phyloP scores from a whole-genome alignment of 345 rosid genomes.

The Pelargonium nanum region DNA sequence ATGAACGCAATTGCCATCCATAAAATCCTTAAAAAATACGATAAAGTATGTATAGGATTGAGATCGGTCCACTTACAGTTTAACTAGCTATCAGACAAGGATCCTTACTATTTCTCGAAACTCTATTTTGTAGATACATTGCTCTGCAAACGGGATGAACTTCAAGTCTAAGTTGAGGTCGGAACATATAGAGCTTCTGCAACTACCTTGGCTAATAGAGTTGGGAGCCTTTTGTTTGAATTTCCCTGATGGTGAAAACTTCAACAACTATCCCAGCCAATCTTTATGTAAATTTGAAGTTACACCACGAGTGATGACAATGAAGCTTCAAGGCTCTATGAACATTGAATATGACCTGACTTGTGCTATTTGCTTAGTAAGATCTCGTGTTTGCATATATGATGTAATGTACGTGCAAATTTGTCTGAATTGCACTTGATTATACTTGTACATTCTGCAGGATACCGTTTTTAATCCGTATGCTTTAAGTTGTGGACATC shows the following conservation, averaged over 20 bases:
- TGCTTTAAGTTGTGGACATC: conserved; percentile 83
- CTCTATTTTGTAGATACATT: conserved; percentile 48
- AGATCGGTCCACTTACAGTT: neutral
- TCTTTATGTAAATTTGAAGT: conserved; percentile 51
- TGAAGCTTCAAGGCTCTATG: conserved; percentile 50
- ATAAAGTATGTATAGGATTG: conserved; percentile 43
- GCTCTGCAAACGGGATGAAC: conserved; percentile 67
- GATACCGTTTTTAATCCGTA: conserved; percentile 78
- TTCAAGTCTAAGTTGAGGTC: conserved; percentile 77
- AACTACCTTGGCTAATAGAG: conserved; percentile 91
- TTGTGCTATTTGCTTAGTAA: conserved; percentile 71
- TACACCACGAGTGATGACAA: conserved; percentile 40
- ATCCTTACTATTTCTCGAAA: neutral
- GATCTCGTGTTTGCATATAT: neutral
- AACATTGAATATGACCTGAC: conserved; percentile 63
- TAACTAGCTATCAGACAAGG: neutral
- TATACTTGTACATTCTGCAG: conserved; percentile 35
- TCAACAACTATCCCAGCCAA: conserved; percentile 32
- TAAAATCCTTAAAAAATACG: conserved; percentile 90
- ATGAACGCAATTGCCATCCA: conserved; percentile 86
- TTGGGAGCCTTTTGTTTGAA: conserved; percentile 83
- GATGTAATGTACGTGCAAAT: neutral
- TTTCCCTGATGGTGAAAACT: conserved; percentile 35
- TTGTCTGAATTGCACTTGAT: neutral
- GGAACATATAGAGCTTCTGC: conserved; percentile 77